Percentiles rank a stretch among this genome's conserved stretches.
Conservation (phyloP, 148 eudicot genomes). For the Amaranthus palmeri region DNA sequence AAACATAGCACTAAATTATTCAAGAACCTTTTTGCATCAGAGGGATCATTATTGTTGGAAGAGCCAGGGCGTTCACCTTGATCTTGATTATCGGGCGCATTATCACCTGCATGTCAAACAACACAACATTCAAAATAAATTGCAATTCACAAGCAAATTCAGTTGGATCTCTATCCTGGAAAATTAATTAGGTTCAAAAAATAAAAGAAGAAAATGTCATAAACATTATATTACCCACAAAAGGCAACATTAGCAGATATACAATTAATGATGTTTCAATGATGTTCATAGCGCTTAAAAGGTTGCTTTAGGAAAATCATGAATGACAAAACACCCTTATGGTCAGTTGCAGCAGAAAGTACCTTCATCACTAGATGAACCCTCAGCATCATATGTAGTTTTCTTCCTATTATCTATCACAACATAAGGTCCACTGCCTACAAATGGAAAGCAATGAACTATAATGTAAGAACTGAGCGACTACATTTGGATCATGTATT, state of each 20-base stretch:
- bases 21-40: slow-evolving; percentile 43
- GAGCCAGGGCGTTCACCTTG: slow-evolving; percentile 29
- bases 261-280: no score
- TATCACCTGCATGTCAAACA: slow-evolving; percentile 46
- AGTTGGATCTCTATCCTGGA: not conserved
- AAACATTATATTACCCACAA: not conserved
- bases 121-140: slow-evolving; percentile 3
- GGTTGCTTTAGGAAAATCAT: not conserved
- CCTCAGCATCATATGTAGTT: slow-evolving; percentile 35
- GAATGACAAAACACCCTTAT: not conserved
- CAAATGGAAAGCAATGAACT: slow-evolving; percentile 13
- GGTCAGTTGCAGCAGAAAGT: slow-evolving; percentile 3
- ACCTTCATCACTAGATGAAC: slow-evolving; percentile 78
- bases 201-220: not conserved
- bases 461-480: slow-evolving; percentile 2
- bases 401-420: slow-evolving; percentile 76
- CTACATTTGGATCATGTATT: not conserved
- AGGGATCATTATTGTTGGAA: slow-evolving; percentile 34
- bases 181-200: not conserved
- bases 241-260: no score
- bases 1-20: not conserved
- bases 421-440: slow-evolving; percentile 83
- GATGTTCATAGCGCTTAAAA: no score
- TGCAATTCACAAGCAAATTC: not conserved
- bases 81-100: slow-evolving; percentile 46